phyloP scores from a whole-genome alignment of 202 grass and related monocot genomes.

The Eragrostis tef region DNA sequence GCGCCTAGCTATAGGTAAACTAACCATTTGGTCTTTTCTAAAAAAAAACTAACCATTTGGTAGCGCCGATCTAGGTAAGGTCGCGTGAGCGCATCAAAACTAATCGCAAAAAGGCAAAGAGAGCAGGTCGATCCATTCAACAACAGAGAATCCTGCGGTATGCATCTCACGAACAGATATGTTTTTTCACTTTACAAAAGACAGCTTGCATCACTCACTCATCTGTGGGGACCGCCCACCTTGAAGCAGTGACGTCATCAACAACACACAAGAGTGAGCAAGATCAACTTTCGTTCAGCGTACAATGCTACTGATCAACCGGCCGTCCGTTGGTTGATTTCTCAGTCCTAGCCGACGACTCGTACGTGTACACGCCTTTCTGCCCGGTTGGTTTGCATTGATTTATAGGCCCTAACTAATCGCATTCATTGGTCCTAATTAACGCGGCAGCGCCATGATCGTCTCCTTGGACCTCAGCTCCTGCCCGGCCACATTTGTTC shows the following conservation, averaged over 20 bases:
- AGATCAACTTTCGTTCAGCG: too few relatives aligned
- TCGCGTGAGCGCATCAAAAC: not conserved
- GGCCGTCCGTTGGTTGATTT: not conserved
- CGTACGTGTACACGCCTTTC: not conserved
- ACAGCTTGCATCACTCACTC: not conserved
- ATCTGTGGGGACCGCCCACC: not conserved
- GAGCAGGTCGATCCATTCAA: not conserved
- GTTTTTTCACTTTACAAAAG: not conserved
- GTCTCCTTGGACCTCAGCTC: not conserved
- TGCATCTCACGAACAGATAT: not conserved
- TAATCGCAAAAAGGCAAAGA: not conserved
- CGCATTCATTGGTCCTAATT: not conserved
- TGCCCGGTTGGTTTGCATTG: not conserved
- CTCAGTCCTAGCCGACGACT: not conserved
- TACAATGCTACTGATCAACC: too few relatives aligned
- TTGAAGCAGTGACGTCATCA: not conserved
- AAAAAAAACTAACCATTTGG: not conserved
- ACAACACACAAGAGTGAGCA: not conserved
- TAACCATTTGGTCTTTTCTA: not conserved
- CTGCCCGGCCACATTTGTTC: not conserved
- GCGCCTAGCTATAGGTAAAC: not conserved
- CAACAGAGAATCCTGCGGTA: not conserved
- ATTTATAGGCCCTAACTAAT: not conserved
- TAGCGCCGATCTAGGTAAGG: not conserved
- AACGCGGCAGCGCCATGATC: not conserved